Percentiles rank a stretch among this genome's conserved stretches.
These are phyloP conservation scores for Lobosporangium transversale DNA, from an alignment of 192 early-diverging fungal species.

Conservation along the genomic window DNA sequence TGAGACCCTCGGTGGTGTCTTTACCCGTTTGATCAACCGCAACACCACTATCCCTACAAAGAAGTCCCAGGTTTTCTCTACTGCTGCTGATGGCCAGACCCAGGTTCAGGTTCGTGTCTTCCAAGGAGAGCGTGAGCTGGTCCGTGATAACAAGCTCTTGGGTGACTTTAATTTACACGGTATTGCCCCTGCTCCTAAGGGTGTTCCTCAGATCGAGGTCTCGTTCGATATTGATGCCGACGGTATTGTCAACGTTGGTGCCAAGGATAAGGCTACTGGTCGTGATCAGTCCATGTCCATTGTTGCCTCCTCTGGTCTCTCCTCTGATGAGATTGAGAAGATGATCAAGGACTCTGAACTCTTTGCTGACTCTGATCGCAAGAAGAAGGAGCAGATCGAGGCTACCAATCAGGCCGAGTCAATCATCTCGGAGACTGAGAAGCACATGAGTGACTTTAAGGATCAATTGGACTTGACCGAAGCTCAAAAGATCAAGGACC, in stretches of 20 bases:
- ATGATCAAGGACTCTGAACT: conserved; percentile 92
- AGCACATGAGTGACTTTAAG: conserved; percentile 96
- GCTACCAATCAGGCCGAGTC: conserved; percentile 92
- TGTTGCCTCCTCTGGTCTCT: conserved; percentile 90
- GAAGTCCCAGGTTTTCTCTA: conserved; percentile 96
- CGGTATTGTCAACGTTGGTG: conserved; percentile 96
- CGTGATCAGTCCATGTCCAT: conserved; percentile 95
- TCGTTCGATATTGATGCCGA: conserved; percentile 99
- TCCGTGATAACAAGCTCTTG: conserved; percentile 95
- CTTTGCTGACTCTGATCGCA: conserved; percentile 92
- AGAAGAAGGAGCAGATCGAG: conserved; percentile 94
- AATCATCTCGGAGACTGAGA: conserved; percentile 92
- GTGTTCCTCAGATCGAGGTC: conserved; percentile 96
- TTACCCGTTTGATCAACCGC: conserved; percentile 92
- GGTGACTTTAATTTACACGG: conserved; percentile 89
- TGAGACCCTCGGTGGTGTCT: conserved; percentile 95
- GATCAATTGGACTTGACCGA: conserved; percentile 92
- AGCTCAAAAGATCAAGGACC: conserved; percentile 83
- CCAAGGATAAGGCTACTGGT: conserved; percentile 94
- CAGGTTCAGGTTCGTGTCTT: conserved; percentile 95
- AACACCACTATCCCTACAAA: conserved; percentile 99
- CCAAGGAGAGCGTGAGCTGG: conserved; percentile 97
- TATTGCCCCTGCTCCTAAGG: conserved; percentile 92
- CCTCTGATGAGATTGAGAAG: conserved; percentile 91
- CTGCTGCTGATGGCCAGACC: conserved; percentile 95